Percentiles rank a stretch among this genome's conserved stretches.
Evolutionary conservation across 257 asterid species (phyloP).

Genomic region (Solanum neorickii): DNA sequence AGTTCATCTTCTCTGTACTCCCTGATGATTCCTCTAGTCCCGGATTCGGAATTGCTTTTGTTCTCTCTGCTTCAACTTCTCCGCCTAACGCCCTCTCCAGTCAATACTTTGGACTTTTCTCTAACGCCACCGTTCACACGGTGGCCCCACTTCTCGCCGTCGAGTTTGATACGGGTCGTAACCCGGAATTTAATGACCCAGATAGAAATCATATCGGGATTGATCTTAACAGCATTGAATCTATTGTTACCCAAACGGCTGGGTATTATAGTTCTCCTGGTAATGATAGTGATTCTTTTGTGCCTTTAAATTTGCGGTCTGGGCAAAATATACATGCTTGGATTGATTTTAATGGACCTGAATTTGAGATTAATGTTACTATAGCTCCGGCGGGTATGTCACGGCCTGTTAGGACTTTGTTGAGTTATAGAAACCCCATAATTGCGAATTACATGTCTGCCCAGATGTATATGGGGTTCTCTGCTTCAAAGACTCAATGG

Average conservation of each 20-base stretch:
- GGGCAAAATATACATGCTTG: constrained; percentile 66
- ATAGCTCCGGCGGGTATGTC: constrained; percentile 52
- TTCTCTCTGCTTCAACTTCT: constrained; percentile 42
- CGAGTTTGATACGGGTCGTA: constrained; percentile 67
- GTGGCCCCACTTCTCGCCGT: constrained; percentile 56
- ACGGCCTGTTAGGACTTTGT: constrained; percentile 32
- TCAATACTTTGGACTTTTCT: constrained; percentile 62
- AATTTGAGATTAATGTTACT: constrained; percentile 49
- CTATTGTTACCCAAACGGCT: constrained; percentile 21
- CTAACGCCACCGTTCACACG: constrained; percentile 9
- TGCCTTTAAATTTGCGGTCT: constrained; percentile 40
- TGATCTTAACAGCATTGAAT: constrained; percentile 39
- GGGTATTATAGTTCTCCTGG: constrained; percentile 28
- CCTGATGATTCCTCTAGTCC: constrained; percentile 59
- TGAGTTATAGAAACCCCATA: constrained; percentile 20
- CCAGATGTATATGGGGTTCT: constrained; percentile 63
- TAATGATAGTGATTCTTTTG: constrained; percentile 9
- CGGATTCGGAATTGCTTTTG: constrained; percentile 74
- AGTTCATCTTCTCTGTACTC: constrained; percentile 62
- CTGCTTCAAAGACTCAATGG: constrained; percentile 69
- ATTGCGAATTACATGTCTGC: constrained; percentile 36
- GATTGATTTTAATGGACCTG: constrained; percentile 62
- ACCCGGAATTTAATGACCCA: constrained; percentile 55
- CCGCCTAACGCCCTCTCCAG: constrained; percentile 43
- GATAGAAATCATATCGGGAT: constrained; percentile 52